Evolutionary conservation across 2,329 filamentous ascomycete species (phyloP).

Genomic region (Byssochlamys sp.): DNA sequence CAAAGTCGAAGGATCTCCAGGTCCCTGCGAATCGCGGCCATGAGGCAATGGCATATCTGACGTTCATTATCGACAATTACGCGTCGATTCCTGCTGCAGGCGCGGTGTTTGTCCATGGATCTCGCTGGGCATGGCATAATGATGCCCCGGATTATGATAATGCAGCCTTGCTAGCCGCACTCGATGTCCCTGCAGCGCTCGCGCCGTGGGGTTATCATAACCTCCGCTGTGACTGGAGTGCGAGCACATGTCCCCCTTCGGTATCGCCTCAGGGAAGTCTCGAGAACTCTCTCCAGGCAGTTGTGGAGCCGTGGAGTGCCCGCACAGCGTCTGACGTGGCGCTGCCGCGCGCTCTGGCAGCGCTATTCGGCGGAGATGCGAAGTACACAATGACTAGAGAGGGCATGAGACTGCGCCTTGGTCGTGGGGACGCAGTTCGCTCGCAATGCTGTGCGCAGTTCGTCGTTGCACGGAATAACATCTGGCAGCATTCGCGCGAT

Average conservation of each 20-base stretch:
- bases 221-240: conserved; percentile 43
- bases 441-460: conserved; percentile 50
- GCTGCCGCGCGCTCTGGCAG: conserved; percentile 24
- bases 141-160: conserved; percentile 39
- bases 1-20: conserved; percentile 24
- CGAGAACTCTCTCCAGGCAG: conserved; percentile 30
- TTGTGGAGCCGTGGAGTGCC: conserved; percentile 36
- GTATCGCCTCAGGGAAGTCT: conserved; percentile 33
- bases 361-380: conserved; percentile 29
- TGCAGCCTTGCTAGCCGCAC: conserved; percentile 25
- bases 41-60: conserved; percentile 41
- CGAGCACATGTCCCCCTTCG: conserved; percentile 29
- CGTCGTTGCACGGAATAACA: conserved; percentile 39
- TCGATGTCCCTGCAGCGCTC: conserved; percentile 34
- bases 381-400: conserved; percentile 18
- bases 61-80: conserved; percentile 41
- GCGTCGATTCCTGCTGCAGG: conserved; percentile 27
- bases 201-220: conserved; percentile 38
- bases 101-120: conserved; percentile 37
- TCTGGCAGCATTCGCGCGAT: conserved; percentile 41
- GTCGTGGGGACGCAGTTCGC: conserved; percentile 35
- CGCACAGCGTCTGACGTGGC: conserved; percentile 31
- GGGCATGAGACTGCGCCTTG: conserved; percentile 19
- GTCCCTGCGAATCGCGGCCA: conserved; percentile 40
- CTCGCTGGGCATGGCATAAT: conserved; percentile 38